Conservation (phyloP, 345 rosid species). For the Acer saccharum region DNA sequence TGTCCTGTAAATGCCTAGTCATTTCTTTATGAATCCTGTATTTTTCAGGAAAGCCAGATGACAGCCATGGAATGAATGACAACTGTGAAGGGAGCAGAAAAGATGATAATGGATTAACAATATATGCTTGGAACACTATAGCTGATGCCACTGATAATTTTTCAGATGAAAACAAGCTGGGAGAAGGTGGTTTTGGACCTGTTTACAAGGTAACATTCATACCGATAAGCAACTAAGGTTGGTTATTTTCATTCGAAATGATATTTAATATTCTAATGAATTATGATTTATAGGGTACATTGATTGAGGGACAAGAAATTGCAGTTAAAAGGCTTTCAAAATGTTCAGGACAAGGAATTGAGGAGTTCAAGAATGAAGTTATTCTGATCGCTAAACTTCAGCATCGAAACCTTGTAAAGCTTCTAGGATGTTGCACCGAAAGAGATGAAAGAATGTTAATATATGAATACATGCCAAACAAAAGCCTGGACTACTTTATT, state of each 20-base stretch:
- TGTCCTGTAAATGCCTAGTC: neutral
- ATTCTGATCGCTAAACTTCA: too few relatives aligned
- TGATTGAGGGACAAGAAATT: conserved; percentile 38
- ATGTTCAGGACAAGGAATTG: too few relatives aligned
- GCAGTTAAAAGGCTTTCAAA: neutral
- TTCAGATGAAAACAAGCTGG: conserved; percentile 31
- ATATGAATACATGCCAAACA: too few relatives aligned
- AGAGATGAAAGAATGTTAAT: too few relatives aligned
- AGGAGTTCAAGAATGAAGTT: too few relatives aligned
- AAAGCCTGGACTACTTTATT: too few relatives aligned
- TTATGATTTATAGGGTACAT: conserved; percentile 29
- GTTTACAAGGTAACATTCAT: conserved; percentile 48
- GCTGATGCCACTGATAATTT: conserved; percentile 34
- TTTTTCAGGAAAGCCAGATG: neutral
- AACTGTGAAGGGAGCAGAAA: conserved; percentile 20
- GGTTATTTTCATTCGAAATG: neutral
- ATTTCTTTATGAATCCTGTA: too few relatives aligned
- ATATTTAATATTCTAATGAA: neutral
- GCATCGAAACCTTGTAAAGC: too few relatives aligned
- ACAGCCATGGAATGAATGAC: neutral
- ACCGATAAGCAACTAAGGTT: neutral
- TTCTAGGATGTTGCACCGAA: too few relatives aligned
- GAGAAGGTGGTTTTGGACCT: conserved; percentile 47
- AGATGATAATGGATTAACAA: conserved; percentile 35
- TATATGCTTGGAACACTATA: conserved; percentile 29